phyloP scores from a whole-genome alignment of 129 eudicot genomes.

The Flaveria brownii region DNA sequence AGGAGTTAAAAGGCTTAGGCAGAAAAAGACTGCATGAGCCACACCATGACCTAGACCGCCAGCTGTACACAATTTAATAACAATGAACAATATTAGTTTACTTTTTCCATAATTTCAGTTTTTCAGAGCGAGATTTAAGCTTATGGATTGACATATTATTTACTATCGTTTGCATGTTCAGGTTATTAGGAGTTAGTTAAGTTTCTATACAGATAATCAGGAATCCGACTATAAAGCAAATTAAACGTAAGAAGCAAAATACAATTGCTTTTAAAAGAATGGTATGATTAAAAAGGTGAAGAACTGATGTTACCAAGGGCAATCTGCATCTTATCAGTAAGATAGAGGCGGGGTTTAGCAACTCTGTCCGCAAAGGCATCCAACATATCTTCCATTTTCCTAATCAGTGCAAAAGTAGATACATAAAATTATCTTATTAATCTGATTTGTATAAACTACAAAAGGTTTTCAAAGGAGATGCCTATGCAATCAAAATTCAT shows the following conservation, averaged over 20 bases:
- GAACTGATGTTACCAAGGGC: constrained; percentile 70
- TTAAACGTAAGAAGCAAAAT: constrained; percentile 9
- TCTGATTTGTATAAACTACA: background rate
- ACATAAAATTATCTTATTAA: background rate
- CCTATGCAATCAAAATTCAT: background rate
- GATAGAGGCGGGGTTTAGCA: constrained; percentile 87
- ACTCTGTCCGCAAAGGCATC: constrained; percentile 90
- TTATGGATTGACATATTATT: constrained; percentile 2
- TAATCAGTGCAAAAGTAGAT: constrained; percentile 29
- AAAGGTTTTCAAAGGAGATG: background rate
- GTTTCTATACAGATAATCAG: background rate
- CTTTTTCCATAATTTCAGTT: background rate
- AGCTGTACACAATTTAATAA: constrained; percentile 55
- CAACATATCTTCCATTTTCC: constrained; percentile 90
- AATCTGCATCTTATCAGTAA: constrained; percentile 97
- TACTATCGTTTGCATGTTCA: background rate
- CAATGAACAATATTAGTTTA: background rate
- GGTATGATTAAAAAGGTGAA: background rate
- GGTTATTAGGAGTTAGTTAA: background rate
- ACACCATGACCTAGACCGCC: constrained; percentile 98
- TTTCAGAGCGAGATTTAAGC: background rate
- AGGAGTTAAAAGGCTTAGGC: constrained; percentile 90
- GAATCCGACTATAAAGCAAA: background rate
- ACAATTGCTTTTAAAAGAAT: background rate
- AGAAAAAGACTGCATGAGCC: constrained; percentile 97